A percentile compares a stretch with the other conserved stretches of the same genome.
Conservation (phyloP, 805 yeast species). For the Wickerhamiella vanderwaltii region DNA sequence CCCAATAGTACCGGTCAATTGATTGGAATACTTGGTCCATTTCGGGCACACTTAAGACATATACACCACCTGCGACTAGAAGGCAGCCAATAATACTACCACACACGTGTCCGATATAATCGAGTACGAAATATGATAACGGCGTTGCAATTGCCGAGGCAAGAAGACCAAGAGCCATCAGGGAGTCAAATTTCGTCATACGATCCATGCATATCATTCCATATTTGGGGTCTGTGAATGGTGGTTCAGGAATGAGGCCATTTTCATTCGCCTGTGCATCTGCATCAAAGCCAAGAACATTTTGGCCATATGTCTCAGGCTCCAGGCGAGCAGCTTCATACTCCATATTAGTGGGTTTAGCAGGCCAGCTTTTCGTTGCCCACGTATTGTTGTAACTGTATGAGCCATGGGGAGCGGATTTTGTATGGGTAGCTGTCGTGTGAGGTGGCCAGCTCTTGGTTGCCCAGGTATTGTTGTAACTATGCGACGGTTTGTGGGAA, state of each 20-base stretch:
- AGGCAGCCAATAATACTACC: slow-evolving; percentile 16
- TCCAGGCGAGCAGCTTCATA: background rate
- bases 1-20: slow-evolving; percentile 15
- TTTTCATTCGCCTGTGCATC: background rate
- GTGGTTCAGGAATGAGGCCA: background rate
- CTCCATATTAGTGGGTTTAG: background rate
- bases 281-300: background rate
- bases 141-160: slow-evolving; percentile 15
- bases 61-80: slow-evolving; percentile 19
- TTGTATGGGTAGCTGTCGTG: background rate
- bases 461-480: too few species aligned
- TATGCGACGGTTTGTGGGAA: too few species aligned
- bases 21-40: slow-evolving; percentile 14
- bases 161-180: slow-evolving; percentile 13
- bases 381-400: slow-evolving; percentile 3
- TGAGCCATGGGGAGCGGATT: background rate
- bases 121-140: slow-evolving; percentile 14
- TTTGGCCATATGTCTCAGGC: too few species aligned
- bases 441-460: background rate
- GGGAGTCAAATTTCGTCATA: slow-evolving; percentile 14
- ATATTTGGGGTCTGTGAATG: background rate
- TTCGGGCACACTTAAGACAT: slow-evolving; percentile 14
- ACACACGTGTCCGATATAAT: slow-evolving; percentile 17
- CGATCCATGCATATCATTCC: slow-evolving; percentile 16
- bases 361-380: slow-evolving; percentile 6